Conservation (phyloP, 192 early-diverging fungal species). For the Rhizoclosmatium globosum region DNA sequence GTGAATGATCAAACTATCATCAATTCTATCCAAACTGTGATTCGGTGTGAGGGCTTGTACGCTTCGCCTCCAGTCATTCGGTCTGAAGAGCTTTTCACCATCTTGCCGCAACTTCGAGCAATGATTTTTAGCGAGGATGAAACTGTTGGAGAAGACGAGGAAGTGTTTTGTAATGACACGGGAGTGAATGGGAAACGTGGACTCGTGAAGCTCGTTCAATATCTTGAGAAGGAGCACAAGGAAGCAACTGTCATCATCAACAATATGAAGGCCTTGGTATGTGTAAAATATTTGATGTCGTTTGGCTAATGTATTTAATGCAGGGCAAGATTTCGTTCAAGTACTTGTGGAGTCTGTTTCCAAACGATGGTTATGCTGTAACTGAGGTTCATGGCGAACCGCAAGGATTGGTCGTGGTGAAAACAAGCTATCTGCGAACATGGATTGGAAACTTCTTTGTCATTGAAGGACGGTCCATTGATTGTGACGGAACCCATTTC, state of each 20-base stretch:
- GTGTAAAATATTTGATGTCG: background rate
- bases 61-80: background rate
- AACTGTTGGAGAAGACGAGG: background rate
- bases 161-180: background rate
- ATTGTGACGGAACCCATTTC: conserved; percentile 24
- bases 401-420: conserved; percentile 9
- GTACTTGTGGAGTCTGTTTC: conserved; percentile 15
- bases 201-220: background rate
- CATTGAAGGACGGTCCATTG: conserved; percentile 5
- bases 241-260: background rate
- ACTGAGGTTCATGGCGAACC: background rate
- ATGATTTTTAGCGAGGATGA: background rate
- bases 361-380: background rate
- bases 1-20: background rate
- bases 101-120: conserved; percentile 4
- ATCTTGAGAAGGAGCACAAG: background rate
- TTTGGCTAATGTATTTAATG: background rate
- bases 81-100: conserved; percentile 8
- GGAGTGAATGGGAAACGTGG: background rate
- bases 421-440: background rate
- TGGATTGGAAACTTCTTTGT: conserved; percentile 8
- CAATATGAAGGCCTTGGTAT: conserved; percentile 3
- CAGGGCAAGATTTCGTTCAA: conserved; percentile 17
- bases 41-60: background rate
- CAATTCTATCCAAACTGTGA: background rate